Evolutionary conservation across 305 asterid species (phyloP).

Genomic region (Plantago rigida): DNA sequence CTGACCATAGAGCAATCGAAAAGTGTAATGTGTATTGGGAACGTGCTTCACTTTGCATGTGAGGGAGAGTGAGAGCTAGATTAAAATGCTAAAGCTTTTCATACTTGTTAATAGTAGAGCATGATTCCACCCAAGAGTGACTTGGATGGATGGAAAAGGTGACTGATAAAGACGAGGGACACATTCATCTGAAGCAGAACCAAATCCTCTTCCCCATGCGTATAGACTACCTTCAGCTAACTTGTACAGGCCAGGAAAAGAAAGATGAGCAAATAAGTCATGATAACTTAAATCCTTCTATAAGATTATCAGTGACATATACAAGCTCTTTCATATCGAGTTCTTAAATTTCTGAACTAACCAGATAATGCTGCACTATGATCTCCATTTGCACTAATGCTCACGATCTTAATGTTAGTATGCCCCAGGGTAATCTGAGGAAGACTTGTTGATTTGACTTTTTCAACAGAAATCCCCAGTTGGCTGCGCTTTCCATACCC

Average conservation of each 20-base stretch:
- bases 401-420: slow-evolving; percentile 29
- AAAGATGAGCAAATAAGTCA: slow-evolving; percentile 12
- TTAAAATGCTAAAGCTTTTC: not conserved
- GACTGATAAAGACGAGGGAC: slow-evolving; percentile 34
- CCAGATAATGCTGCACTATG: slow-evolving; percentile 90
- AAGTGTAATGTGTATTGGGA: not conserved
- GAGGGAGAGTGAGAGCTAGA: not conserved
- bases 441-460: slow-evolving; percentile 40
- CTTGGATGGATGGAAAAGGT: slow-evolving; percentile 33
- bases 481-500: slow-evolving; percentile 91
- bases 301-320: slow-evolving; percentile 1
- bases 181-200: slow-evolving; percentile 36
- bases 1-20: slow-evolving; percentile 27
- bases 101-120: slow-evolving; percentile 58
- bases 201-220: slow-evolving; percentile 82
- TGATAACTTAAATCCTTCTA: slow-evolving; percentile 7
- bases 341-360: slow-evolving; percentile 32
- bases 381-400: slow-evolving; percentile 68
- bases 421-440: slow-evolving; percentile 64
- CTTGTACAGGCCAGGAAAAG: slow-evolving; percentile 1
- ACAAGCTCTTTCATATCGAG: not conserved
- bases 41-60: not conserved
- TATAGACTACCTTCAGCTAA: slow-evolving; percentile 58
- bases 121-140: slow-evolving; percentile 87
- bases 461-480: slow-evolving; percentile 54